Evolutionary conservation across 129 eudicot species (phyloP).

Genomic region (Kitagawia praeruptora): DNA sequence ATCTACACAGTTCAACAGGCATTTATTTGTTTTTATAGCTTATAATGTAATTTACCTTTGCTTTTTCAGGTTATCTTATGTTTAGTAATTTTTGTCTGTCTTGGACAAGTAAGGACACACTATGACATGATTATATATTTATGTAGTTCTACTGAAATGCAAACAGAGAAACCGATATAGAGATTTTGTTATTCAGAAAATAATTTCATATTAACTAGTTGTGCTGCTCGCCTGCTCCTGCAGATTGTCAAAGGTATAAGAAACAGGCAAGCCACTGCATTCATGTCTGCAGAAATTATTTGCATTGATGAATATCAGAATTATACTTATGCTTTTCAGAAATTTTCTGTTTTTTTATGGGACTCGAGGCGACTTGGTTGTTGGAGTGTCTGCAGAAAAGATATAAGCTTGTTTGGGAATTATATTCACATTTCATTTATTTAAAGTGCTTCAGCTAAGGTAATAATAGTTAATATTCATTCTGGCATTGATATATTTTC

Average conservation of each 20-base stretch:
- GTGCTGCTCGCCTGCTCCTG: slow-evolving; percentile 5
- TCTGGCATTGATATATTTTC: background rate
- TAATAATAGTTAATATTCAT: slow-evolving; percentile 16
- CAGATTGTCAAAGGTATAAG: slow-evolving; percentile 55
- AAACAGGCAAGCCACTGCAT: slow-evolving; percentile 41
- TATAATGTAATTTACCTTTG: background rate
- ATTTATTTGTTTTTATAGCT: background rate
- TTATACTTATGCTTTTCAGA: background rate
- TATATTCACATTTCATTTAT: slow-evolving; percentile 62
- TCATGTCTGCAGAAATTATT: slow-evolving; percentile 19
- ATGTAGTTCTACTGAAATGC: background rate
- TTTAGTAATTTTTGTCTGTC: background rate
- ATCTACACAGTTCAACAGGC: slow-evolving; percentile 22
- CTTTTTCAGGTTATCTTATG: background rate
- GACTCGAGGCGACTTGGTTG: background rate
- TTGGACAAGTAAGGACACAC: no score
- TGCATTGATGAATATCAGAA: slow-evolving; percentile 44
- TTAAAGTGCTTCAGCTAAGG: slow-evolving; percentile 74
- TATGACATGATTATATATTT: background rate
- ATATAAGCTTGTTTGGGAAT: slow-evolving; percentile 51
- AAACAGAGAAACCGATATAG: background rate
- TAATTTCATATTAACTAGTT: background rate
- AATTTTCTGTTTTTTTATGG: background rate
- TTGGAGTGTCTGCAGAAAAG: slow-evolving; percentile 39
- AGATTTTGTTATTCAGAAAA: background rate